Evolutionary conservation across 2,329 filamentous ascomycete genomes (phyloP).

Genomic region (Exophiala dermatitidis): DNA sequence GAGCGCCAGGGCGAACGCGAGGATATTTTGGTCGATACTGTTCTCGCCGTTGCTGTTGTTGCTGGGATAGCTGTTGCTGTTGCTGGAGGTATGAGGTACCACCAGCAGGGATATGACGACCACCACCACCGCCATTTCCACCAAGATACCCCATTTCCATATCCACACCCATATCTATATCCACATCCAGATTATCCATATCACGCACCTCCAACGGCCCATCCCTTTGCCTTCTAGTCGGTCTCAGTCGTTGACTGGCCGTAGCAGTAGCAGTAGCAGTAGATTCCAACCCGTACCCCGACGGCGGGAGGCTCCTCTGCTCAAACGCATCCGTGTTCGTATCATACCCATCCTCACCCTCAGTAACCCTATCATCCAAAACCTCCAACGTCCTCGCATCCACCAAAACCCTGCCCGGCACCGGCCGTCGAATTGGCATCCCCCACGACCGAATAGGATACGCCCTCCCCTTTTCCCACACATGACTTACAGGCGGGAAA

Average conservation of each 20-base stretch:
- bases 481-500: constrained; percentile 50
- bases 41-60: neutral
- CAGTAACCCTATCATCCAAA: constrained; percentile 7
- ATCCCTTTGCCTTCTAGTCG: neutral
- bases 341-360: constrained; percentile 15
- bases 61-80: neutral
- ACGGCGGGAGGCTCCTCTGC: neutral
- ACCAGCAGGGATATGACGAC: neutral
- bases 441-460: constrained; percentile 54
- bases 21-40: neutral
- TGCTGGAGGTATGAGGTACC: no score
- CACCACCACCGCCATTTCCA: neutral
- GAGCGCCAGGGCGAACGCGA: no score
- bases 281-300: neutral
- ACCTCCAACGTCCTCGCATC: constrained; percentile 10
- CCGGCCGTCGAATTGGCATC: constrained; percentile 25
- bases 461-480: constrained; percentile 52
- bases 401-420: constrained; percentile 13
- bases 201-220: neutral
- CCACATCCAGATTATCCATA: neutral
- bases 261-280: neutral
- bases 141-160: constrained; percentile 17
- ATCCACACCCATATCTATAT: neutral
- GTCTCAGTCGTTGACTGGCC: neutral
- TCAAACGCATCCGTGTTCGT: neutral